A percentile compares a stretch with the other conserved stretches of the same genome.
Evolutionary conservation across 2,329 filamentous ascomycete genomes (phyloP).

Genomic region (Arthrobotrys conoides): DNA sequence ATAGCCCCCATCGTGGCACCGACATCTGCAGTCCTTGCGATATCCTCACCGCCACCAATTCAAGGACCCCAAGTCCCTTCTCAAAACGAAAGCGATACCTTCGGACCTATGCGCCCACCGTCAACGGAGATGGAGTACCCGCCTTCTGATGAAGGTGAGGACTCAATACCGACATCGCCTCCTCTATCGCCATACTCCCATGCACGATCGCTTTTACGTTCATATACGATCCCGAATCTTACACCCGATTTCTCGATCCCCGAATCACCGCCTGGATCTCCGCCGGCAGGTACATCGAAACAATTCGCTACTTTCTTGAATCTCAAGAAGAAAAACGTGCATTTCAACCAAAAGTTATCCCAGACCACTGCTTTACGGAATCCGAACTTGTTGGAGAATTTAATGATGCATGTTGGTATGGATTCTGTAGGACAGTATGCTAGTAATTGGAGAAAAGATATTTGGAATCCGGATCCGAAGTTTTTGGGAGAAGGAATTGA

Average conservation of each 20-base stretch:
- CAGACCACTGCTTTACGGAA: slow-evolving; percentile 78
- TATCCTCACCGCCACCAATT: slow-evolving; percentile 49
- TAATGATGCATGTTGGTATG: slow-evolving; percentile 78
- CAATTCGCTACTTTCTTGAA: slow-evolving; percentile 82
- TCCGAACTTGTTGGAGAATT: slow-evolving; percentile 79
- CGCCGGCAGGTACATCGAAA: slow-evolving; percentile 71
- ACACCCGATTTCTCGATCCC: slow-evolving; percentile 78
- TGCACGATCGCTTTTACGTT: slow-evolving; percentile 76
- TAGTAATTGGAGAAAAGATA: slow-evolving; percentile 72
- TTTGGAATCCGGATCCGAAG: slow-evolving; percentile 72
- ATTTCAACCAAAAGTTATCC: slow-evolving; percentile 83
- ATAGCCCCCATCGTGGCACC: slow-evolving; percentile 68
- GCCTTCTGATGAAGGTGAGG: slow-evolving; percentile 50
- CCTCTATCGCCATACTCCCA: slow-evolving; percentile 78
- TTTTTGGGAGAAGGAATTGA: slow-evolving; percentile 49
- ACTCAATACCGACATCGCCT: slow-evolving; percentile 65
- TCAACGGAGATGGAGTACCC: slow-evolving; percentile 55
- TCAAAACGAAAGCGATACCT: slow-evolving; percentile 47
- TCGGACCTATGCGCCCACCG: slow-evolving; percentile 61
- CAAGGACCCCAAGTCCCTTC: slow-evolving; percentile 43
- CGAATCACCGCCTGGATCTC: slow-evolving; percentile 77
- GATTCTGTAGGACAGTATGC: slow-evolving; percentile 75
- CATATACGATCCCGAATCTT: slow-evolving; percentile 81
- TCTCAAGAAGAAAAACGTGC: slow-evolving; percentile 81
- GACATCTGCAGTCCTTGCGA: slow-evolving; percentile 64